Percentiles rank a stretch among this genome's conserved stretches.
Evolutionary conservation across 2,329 filamentous ascomycete species (phyloP).

Genomic region (Xylariaceae sp.): DNA sequence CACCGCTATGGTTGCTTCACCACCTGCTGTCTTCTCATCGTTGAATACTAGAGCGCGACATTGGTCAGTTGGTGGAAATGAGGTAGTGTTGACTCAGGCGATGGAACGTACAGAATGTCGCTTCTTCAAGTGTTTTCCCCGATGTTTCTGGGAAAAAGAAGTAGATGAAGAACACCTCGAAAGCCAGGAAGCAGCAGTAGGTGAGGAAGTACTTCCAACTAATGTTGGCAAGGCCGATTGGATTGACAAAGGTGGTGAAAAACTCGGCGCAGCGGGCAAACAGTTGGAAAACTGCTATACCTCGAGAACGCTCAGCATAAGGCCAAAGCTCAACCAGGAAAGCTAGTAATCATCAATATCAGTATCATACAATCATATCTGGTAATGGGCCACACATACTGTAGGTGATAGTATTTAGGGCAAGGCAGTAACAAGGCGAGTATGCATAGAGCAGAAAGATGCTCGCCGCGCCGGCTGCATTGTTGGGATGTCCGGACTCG

Average conservation of each 20-base stretch:
- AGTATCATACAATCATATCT: background rate
- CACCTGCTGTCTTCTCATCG: no score
- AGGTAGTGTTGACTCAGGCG: no score
- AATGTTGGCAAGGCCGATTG: conserved; percentile 34
- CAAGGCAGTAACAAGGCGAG: conserved; percentile 57
- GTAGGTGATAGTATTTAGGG: conserved; percentile 63
- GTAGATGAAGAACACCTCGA: conserved; percentile 55
- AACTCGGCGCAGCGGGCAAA: conserved; percentile 41
- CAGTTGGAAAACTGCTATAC: conserved; percentile 54
- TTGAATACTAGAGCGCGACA: no score
- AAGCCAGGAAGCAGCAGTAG: conserved; percentile 39
- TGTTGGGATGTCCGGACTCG: conserved; percentile 17
- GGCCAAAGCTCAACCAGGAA: conserved; percentile 57
- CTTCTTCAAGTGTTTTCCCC: conserved; percentile 73
- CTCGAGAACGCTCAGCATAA: conserved; percentile 51
- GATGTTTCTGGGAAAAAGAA: conserved; percentile 84
- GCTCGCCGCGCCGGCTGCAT: conserved; percentile 25
- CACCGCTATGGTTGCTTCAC: no score
- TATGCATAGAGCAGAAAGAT: conserved; percentile 60
- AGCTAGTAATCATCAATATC: conserved; percentile 25
- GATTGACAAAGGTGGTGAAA: conserved; percentile 42
- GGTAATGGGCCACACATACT: conserved; percentile 36
- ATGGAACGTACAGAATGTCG: conserved; percentile 38
- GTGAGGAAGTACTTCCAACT: conserved; percentile 40
- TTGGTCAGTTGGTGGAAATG: no score